Conservation (phyloP, 2,329 filamentous ascomycete species). For the Phaeophleospora eucalypticola region DNA sequence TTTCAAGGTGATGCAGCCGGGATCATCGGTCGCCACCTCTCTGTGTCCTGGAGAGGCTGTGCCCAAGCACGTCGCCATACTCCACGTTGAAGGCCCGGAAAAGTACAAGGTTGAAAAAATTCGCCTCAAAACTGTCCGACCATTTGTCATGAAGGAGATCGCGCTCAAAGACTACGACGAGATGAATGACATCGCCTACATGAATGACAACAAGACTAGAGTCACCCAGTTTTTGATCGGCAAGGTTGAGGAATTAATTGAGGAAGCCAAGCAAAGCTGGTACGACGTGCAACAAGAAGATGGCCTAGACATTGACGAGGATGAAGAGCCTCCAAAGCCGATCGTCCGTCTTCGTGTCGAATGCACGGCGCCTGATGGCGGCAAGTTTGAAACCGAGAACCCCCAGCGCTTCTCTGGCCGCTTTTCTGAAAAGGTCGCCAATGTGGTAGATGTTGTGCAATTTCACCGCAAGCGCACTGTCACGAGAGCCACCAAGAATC, state of each 20-base stretch:
- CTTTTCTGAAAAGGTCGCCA: slow-evolving; percentile 86
- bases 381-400: slow-evolving; percentile 86
- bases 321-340: slow-evolving; percentile 67
- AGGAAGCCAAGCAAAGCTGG: slow-evolving; percentile 79
- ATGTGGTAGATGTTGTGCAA: slow-evolving; percentile 87
- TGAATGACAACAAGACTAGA: slow-evolving; percentile 77
- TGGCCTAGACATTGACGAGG: slow-evolving; percentile 42
- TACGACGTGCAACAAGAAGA: slow-evolving; percentile 65
- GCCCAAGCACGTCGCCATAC: slow-evolving; percentile 81
- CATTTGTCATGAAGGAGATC: slow-evolving; percentile 84
- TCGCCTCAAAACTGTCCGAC: slow-evolving; percentile 80
- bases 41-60: slow-evolving; percentile 85
- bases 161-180: slow-evolving; percentile 68
- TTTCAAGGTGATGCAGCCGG: slow-evolving; percentile 96
- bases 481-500: slow-evolving; percentile 44
- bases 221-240: slow-evolving; percentile 72
- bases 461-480: slow-evolving; percentile 75
- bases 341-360: slow-evolving; percentile 88
- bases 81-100: slow-evolving; percentile 77
- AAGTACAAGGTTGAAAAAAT: slow-evolving; percentile 72
- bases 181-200: slow-evolving; percentile 72
- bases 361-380: slow-evolving; percentile 77
- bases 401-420: slow-evolving; percentile 93
- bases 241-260: slow-evolving; percentile 82
- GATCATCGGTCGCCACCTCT: slow-evolving; percentile 92